phyloP scores from a whole-genome alignment of 2,329 filamentous ascomycete species.

The Myrmaecium sp. region DNA sequence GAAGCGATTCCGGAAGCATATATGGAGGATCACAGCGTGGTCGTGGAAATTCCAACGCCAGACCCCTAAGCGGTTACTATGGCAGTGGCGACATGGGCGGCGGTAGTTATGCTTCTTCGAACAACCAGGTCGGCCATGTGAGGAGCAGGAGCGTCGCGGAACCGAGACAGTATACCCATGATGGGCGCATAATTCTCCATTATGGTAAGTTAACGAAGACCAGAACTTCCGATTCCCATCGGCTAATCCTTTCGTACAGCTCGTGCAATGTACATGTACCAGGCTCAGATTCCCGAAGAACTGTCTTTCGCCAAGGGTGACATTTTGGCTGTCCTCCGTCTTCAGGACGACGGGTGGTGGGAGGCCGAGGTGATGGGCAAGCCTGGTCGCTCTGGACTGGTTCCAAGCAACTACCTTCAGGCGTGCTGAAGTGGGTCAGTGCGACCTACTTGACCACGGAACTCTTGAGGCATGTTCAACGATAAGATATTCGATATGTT shows the following conservation, averaged over 20 bases:
- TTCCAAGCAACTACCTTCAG: constrained; percentile 52
- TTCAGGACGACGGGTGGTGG: constrained; percentile 99
- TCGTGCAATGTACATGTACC: constrained; percentile 84
- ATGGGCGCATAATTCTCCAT: constrained; percentile 77
- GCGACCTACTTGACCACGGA: too few relatives aligned
- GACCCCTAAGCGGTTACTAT: constrained; percentile 30
- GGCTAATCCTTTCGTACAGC: constrained; percentile 35
- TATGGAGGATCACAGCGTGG: constrained; percentile 24
- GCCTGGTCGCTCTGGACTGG: constrained; percentile 37
- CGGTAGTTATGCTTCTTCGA: too few relatives aligned
- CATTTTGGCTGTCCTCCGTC: constrained; percentile 67
- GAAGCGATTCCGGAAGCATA: constrained; percentile 20
- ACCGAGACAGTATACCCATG: constrained; percentile 65
- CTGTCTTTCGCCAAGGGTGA: constrained; percentile 86
- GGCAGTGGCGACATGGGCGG: constrained; percentile 13
- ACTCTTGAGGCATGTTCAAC: too few relatives aligned
- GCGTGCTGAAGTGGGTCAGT: constrained; percentile 30
- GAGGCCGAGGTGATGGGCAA: constrained; percentile 78
- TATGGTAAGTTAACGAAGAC: constrained; percentile 54
- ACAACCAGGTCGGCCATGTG: too few relatives aligned
- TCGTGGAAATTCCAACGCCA: constrained; percentile 9
- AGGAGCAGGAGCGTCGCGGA: constrained; percentile 79
- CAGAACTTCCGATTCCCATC: neutral
- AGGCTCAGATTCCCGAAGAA: constrained; percentile 88
- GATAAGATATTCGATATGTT: too few relatives aligned